These are phyloP conservation scores for Coemansia brasiliensis DNA, from an alignment of 192 early-diverging fungal genomes.

Conservation along the genomic window DNA sequence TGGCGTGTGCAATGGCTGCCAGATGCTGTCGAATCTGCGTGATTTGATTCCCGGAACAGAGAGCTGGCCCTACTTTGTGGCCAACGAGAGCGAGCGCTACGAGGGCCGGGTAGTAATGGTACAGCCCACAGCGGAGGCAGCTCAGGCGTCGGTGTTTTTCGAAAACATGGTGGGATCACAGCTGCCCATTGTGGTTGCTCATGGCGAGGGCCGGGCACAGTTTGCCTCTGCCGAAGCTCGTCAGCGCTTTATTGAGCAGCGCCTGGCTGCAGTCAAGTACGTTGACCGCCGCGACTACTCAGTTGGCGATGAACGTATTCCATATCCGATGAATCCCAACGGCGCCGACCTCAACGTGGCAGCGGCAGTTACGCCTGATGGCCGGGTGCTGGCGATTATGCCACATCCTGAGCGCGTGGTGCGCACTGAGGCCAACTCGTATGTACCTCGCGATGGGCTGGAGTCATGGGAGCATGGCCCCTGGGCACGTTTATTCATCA, in stretches of 20 bases:
- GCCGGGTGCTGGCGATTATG: slow-evolving; percentile 93
- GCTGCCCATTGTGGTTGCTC: slow-evolving; percentile 93
- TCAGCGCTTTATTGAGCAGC: slow-evolving; percentile 40
- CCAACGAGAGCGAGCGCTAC: slow-evolving; percentile 93
- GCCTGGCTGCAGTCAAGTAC: slow-evolving; percentile 72
- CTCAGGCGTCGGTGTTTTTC: slow-evolving; percentile 72
- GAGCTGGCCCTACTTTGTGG: slow-evolving; percentile 89
- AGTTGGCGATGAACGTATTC: slow-evolving; percentile 67
- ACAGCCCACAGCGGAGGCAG: slow-evolving; percentile 18
- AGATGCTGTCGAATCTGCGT: slow-evolving; percentile 87
- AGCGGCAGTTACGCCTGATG: slow-evolving; percentile 80
- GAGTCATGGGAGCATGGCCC: slow-evolving; percentile 61
- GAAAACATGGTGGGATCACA: slow-evolving; percentile 85
- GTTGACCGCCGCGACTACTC: slow-evolving; percentile 69
- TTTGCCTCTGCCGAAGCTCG: slow-evolving; percentile 59
- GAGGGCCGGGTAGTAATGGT: slow-evolving; percentile 88
- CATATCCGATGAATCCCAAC: slow-evolving; percentile 98
- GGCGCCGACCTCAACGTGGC: slow-evolving; percentile 85
- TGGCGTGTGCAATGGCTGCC: slow-evolving; percentile 99
- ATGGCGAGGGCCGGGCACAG: slow-evolving; percentile 93
- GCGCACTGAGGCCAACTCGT: slow-evolving; percentile 85
- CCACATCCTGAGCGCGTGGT: slow-evolving; percentile 97
- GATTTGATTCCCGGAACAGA: slow-evolving; percentile 82
- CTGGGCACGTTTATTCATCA: slow-evolving; percentile 92
- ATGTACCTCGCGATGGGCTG: slow-evolving; percentile 59